phyloP scores from a whole-genome alignment of 495 filamentous ascomycete species.

The Letharia columbiana region DNA sequence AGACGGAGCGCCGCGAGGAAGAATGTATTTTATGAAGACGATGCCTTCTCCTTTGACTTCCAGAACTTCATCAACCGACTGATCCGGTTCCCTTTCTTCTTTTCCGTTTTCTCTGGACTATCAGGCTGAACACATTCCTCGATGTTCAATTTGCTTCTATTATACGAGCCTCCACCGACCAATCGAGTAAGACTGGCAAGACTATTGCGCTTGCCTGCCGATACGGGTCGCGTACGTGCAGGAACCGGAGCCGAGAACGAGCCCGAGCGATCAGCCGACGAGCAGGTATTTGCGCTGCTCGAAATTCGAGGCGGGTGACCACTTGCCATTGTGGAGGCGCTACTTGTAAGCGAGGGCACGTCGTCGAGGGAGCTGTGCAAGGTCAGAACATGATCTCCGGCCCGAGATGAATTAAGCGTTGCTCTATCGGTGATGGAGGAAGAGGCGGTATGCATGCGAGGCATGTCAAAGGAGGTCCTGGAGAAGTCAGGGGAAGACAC shows the following conservation, averaged over 20 bases:
- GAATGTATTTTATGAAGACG: constrained; percentile 7
- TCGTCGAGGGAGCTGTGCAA: constrained; percentile 72
- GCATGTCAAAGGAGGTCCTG: constrained; percentile 53
- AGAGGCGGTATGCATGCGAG: constrained; percentile 60
- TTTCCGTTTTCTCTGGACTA: constrained; percentile 50
- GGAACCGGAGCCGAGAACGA: constrained; percentile 60
- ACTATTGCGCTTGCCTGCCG: constrained; percentile 60
- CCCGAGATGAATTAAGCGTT: constrained; percentile 38
- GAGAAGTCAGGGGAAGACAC: constrained; percentile 30
- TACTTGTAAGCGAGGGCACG: constrained; percentile 79
- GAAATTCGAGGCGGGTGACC: constrained; percentile 40
- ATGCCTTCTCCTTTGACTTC: constrained; percentile 50
- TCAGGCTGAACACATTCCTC: constrained; percentile 52
- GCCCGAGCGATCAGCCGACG: constrained; percentile 53
- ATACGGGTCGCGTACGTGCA: constrained; percentile 42
- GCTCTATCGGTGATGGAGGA: constrained; percentile 64
- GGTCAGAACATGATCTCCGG: constrained; percentile 56
- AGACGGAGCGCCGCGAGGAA: neutral
- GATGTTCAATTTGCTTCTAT: constrained; percentile 73
- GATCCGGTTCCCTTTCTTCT: constrained; percentile 63
- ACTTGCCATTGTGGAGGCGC: constrained; percentile 68
- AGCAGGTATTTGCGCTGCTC: constrained; percentile 38
- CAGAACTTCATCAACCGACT: constrained; percentile 81
- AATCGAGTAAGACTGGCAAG: constrained; percentile 78
- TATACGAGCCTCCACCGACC: constrained; percentile 66